Conservation (phyloP, 1,284 basidiomycete genomes). For the Kwoniella shivajii region DNA sequence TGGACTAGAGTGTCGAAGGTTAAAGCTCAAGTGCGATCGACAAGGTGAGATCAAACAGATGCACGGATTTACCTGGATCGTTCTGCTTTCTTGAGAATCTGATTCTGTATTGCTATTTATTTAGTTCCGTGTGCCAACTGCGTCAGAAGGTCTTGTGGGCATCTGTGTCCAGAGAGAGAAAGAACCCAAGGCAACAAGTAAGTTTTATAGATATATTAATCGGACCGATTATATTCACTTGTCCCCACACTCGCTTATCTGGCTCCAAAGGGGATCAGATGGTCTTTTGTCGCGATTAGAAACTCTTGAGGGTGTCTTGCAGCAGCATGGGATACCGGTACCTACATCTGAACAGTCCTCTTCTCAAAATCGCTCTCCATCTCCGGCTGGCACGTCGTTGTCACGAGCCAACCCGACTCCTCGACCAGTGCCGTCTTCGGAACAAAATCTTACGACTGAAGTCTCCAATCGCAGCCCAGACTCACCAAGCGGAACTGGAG, state of each 20-base stretch:
- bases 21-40: conserved; percentile 27
- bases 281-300: not conserved
- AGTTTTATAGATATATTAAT: not conserved
- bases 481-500: not conserved
- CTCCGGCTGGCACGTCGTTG: not conserved
- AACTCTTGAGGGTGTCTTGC: not conserved
- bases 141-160: conserved; percentile 30
- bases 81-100: too few relatives aligned
- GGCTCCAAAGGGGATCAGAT: not conserved
- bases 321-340: conserved; percentile 5
- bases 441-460: too few relatives aligned
- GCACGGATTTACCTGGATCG: not conserved
- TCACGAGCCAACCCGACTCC: too few relatives aligned
- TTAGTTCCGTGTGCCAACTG: conserved; percentile 38
- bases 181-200: not conserved
- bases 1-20: conserved; percentile 11
- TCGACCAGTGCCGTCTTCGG: too few relatives aligned
- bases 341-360: not conserved
- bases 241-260: not conserved
- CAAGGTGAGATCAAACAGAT: not conserved
- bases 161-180: conserved; percentile 32
- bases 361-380: not conserved
- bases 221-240: not conserved
- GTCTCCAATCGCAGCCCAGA: too few relatives aligned
- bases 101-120: not conserved